phyloP scores from a whole-genome alignment of 768 basidiomycete genomes.

The Symmetrospora coprosmae region DNA sequence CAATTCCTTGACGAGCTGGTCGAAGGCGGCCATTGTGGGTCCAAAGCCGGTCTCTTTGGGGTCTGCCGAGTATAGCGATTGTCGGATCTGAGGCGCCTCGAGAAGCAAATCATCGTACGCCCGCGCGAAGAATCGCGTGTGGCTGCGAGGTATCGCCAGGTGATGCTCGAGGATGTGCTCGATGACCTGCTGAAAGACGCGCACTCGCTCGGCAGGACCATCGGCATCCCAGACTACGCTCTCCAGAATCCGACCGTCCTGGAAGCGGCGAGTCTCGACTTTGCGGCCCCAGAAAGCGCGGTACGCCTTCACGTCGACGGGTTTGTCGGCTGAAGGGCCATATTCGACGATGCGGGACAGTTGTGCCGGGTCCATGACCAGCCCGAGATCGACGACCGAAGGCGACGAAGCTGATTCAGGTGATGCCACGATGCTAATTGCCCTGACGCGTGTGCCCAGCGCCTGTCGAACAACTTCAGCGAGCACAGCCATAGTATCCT shows the following conservation, averaged over 20 bases:
- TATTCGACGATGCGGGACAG: conserved; percentile 82
- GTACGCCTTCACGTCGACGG: conserved; percentile 49
- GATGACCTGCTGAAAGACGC: conserved; percentile 62
- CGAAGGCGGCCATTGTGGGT: conserved; percentile 60
- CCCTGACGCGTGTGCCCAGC: conserved; percentile 57
- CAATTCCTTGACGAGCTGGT: conserved; percentile 57
- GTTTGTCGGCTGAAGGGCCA: conserved; percentile 59
- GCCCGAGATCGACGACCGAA: conserved; percentile 58
- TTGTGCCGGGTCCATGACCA: conserved; percentile 56
- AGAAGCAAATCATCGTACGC: conserved; percentile 34
- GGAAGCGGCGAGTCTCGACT: conserved; percentile 83
- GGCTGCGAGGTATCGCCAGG: conserved; percentile 46
- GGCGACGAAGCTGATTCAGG: neutral
- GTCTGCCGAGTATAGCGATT: conserved; percentile 35
- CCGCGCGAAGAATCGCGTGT: conserved; percentile 41
- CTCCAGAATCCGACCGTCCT: conserved; percentile 81
- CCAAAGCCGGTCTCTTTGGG: conserved; percentile 38
- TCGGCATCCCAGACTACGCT: conserved; percentile 93
- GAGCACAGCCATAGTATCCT: no score
- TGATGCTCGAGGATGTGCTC: conserved; percentile 60
- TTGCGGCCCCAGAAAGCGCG: conserved; percentile 80
- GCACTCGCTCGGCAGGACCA: conserved; percentile 47
- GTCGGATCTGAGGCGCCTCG: conserved; percentile 36
- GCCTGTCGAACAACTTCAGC: conserved; percentile 44
- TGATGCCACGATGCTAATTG: conserved; percentile 43